Evolutionary conservation across 257 asterid genomes (phyloP), one percentile per base, ranked within the genome.

Genomic region (Solanum etuberosum): DNA sequence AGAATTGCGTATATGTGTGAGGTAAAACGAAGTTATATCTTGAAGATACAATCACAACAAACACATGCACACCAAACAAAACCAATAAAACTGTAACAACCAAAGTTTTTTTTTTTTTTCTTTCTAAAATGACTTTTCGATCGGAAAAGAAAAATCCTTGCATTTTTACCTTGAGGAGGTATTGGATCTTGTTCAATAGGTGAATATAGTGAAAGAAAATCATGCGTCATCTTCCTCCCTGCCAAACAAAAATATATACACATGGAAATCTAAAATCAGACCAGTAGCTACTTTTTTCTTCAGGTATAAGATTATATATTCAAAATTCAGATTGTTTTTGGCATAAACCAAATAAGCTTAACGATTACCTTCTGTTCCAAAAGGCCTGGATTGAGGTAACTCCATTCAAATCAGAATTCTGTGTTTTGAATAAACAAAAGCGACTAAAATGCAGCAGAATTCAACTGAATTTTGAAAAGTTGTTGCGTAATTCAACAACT

Each of bases 191-290:
- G 98, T 63, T 93, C 98, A 89, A 89, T 90, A 68, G 98, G 85
- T 57, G 98, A 90, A 88, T 92, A 94, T 43, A 94, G 97, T 72
- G 99, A 95, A 87, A 97, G 98, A 93, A 97, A 97, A 92, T 97
- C 99, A 90, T 94, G 98, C 68, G 98, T 96, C 29, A 92, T 94
- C 73, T 88, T 88, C 67, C 93, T 88, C 43, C 91, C 93, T 91
- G 88, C 29, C 21, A 63, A 25, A 25, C 20, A 9, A 87, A 76
- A 48, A 57, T 40, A 76, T 37, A 18, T 37, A 83, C 51, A 78
- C 51, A 87, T 18, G 29, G 57, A 74, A 87, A 27, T 68, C 63
- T 46, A 71, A 70, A 35, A 51, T 37, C 70, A n/a, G 40, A 54
- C 5, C 63, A 20, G 25, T 16, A 40, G 13, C 77, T 5, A 25